Conservation (phyloP, 1,139 yeast genomes). For the Yamadazyma dushanensis region DNA sequence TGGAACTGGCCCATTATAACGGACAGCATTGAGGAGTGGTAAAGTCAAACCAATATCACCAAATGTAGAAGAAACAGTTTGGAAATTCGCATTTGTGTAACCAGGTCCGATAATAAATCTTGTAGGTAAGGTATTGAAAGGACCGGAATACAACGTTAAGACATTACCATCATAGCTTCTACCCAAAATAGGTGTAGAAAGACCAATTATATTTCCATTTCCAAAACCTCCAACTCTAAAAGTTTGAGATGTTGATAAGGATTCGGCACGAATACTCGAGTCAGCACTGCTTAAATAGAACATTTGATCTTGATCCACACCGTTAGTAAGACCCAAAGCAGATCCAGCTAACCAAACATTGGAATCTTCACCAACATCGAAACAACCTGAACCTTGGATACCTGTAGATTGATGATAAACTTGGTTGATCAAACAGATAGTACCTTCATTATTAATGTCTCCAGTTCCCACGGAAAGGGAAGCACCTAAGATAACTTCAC, state of each 20-base stretch:
- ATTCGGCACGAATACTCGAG: constrained; percentile 21
- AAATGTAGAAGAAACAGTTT: constrained; percentile 14
- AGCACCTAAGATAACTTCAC: too few relatives aligned
- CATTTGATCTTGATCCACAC: constrained; percentile 17
- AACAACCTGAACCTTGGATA: constrained; percentile 27
- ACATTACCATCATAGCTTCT: constrained; percentile 9
- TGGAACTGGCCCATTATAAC: constrained; percentile 7
- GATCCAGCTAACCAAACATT: constrained; percentile 20
- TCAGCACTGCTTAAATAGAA: constrained; percentile 20
- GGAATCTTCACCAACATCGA: constrained; percentile 21
- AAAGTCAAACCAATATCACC: constrained; percentile 17
- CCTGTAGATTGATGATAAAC: constrained; percentile 22
- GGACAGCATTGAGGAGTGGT: constrained; percentile 10
- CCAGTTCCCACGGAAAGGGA: too few relatives aligned
- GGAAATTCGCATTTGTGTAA: constrained; percentile 15
- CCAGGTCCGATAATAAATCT: too few relatives aligned
- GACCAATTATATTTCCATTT: too few relatives aligned
- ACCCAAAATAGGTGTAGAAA: constrained; percentile 15
- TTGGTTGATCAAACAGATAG: too few relatives aligned
- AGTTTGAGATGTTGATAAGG: constrained; percentile 17
- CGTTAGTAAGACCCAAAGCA: constrained; percentile 12
- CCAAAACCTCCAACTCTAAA: constrained; percentile 28
- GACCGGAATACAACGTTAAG: constrained; percentile 10
- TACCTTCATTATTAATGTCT: too few relatives aligned
- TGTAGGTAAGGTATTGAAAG: constrained; percentile 21